Conservation (phyloP, 2,329 filamentous ascomycete species). For the Epichloe typhina region DNA sequence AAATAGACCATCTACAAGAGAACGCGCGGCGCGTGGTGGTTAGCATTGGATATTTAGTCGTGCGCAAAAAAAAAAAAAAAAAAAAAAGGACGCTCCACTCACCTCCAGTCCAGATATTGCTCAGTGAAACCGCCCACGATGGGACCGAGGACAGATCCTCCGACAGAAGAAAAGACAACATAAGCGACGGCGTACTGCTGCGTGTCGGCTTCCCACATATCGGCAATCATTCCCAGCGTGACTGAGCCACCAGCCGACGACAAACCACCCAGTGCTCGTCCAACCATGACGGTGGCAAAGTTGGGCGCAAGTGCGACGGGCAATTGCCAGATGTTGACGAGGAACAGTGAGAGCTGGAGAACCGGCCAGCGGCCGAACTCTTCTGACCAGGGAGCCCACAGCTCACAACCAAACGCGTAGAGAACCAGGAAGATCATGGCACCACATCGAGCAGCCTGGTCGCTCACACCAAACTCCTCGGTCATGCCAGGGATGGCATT, state of each 20-base stretch:
- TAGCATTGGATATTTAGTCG: background rate
- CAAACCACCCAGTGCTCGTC: slow-evolving; percentile 56
- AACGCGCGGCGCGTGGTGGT: too few relatives aligned
- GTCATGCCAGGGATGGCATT: slow-evolving; percentile 54
- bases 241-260: slow-evolving; percentile 62
- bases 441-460: slow-evolving; percentile 56
- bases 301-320: slow-evolving; percentile 62
- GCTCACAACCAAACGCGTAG: slow-evolving; percentile 77
- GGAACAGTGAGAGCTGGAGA: slow-evolving; percentile 56
- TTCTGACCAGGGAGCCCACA: slow-evolving; percentile 82
- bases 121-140: slow-evolving; percentile 70
- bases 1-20: slow-evolving; percentile 52
- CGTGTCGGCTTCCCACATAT: slow-evolving; percentile 56
- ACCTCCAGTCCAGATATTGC: slow-evolving; percentile 53
- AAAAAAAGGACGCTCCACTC: background rate
- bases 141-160: slow-evolving; percentile 62
- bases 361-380: slow-evolving; percentile 68
- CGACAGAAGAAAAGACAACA: slow-evolving; percentile 68
- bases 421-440: slow-evolving; percentile 66
- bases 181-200: slow-evolving; percentile 68
- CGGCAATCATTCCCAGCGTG: slow-evolving; percentile 62
- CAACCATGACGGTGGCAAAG: slow-evolving; percentile 56
- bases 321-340: slow-evolving; percentile 68
- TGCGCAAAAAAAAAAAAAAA: background rate
- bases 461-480: slow-evolving; percentile 53